phyloP scores from a whole-genome alignment of 306 rosid genomes.

The Arachis hypogaea region DNA sequence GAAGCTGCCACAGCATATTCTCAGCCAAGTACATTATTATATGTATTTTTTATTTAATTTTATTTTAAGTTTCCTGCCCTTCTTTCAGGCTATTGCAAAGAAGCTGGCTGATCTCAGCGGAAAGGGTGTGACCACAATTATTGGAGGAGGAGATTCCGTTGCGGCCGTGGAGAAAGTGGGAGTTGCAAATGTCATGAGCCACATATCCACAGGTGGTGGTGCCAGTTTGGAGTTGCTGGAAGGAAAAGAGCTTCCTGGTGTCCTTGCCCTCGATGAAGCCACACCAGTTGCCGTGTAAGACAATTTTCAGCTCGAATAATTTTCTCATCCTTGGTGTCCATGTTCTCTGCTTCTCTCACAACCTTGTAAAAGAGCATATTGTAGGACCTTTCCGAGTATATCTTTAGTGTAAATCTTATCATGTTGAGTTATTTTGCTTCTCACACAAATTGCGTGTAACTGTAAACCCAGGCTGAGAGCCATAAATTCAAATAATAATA shows the following conservation, averaged over 20 bases:
- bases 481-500: constrained; percentile 46
- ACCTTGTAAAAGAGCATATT: constrained; percentile 55
- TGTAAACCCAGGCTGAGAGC: constrained; percentile 52
- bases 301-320: constrained; percentile 42
- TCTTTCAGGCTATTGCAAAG: constrained; percentile 81
- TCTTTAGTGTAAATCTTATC: constrained; percentile 54
- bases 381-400: constrained; percentile 57
- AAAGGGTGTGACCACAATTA: constrained; percentile 97
- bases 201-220: constrained; percentile 99
- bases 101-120: constrained; percentile 94
- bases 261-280: constrained; percentile 96
- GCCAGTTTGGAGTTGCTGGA: constrained; percentile 98
- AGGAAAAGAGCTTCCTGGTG: constrained; percentile 99
- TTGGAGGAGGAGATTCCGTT: constrained; percentile 99
- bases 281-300: constrained; percentile 73
- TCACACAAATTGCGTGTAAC: constrained; percentile 46
- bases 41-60: background rate
- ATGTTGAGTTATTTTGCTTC: constrained; percentile 49
- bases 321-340: constrained; percentile 38
- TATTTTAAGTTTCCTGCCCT: background rate
- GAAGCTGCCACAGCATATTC: constrained; percentile 1
- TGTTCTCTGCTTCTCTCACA: constrained; percentile 33
- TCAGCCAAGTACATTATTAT: background rate
- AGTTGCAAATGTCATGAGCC: constrained; percentile 95
- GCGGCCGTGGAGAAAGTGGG: constrained; percentile 99